Percentiles rank a stretch among this genome's conserved stretches.
phyloP scores from a whole-genome alignment of 495 filamentous ascomycete species.

The Tetracladium marchalianum region DNA sequence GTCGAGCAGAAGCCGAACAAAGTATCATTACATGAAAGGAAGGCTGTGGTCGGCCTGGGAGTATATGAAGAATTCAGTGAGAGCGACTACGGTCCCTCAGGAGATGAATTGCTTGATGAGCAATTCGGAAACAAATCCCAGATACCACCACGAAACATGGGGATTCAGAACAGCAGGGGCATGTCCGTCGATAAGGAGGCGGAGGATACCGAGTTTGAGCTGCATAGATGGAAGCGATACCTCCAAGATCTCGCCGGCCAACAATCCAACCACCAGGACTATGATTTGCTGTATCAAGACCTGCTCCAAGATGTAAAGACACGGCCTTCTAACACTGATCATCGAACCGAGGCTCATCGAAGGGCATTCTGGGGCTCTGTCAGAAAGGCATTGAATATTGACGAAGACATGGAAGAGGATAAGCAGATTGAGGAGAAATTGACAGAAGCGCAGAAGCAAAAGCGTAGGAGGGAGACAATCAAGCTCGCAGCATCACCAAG shows the following conservation, averaged over 20 bases:
- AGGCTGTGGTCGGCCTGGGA: too few relatives aligned
- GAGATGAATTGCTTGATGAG: too few relatives aligned
- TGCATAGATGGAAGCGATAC: constrained; percentile 7
- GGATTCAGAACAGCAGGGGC: too few relatives aligned
- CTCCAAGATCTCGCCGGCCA: constrained; percentile 4
- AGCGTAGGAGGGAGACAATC: neutral
- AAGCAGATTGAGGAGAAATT: neutral
- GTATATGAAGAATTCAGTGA: too few relatives aligned
- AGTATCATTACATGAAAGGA: too few relatives aligned
- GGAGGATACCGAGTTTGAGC: neutral
- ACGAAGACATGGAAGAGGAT: neutral
- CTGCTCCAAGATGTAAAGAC: constrained; percentile 3
- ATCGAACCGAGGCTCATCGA: constrained; percentile 2
- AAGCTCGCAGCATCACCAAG: neutral
- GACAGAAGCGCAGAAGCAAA: neutral
- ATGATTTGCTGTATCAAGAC: neutral
- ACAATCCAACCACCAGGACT: constrained; percentile 5
- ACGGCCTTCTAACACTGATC: neutral
- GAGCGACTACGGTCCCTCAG: too few relatives aligned
- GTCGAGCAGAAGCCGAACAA: too few relatives aligned
- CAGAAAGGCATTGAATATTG: constrained; percentile 1
- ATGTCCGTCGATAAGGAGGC: neutral
- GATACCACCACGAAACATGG: too few relatives aligned
- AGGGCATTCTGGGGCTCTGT: constrained; percentile 15
- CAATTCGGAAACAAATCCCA: too few relatives aligned